Evolutionary conservation across 805 yeast genomes (phyloP).

Genomic region (Lachancea kluyveri): DNA sequence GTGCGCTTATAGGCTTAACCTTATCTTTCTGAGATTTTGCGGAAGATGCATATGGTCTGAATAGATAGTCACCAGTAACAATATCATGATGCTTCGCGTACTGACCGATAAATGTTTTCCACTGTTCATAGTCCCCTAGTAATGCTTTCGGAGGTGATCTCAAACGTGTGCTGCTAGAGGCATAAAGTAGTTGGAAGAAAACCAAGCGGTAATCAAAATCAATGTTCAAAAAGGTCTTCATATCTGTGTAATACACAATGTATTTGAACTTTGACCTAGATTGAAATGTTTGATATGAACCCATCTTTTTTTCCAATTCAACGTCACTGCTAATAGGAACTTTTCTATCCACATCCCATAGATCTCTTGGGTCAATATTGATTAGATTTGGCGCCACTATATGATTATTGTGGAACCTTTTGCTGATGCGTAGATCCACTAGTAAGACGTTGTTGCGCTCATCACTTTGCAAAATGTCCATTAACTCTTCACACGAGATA

Average conservation of each 20-base stretch:
- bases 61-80: constrained; percentile 18
- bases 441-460: constrained; percentile 34
- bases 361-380: constrained; percentile 35
- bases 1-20: constrained; percentile 13
- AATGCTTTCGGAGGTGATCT: constrained; percentile 27
- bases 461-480: constrained; percentile 40
- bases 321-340: constrained; percentile 31
- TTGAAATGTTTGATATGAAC: constrained; percentile 22
- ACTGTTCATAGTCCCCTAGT: constrained; percentile 41
- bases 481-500: constrained; percentile 35
- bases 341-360: constrained; percentile 22
- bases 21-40: constrained; percentile 3
- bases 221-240: constrained; percentile 27
- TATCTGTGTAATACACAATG: constrained; percentile 36
- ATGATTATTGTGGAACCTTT: constrained; percentile 29
- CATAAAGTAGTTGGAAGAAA: constrained; percentile 24
- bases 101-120: constrained; percentile 33
- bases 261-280: constrained; percentile 30
- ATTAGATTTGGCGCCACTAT: constrained; percentile 35
- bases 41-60: constrained; percentile 3
- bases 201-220: constrained; percentile 31
- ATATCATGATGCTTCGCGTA: constrained; percentile 23
- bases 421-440: constrained; percentile 36
- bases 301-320: constrained; percentile 24
- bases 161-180: constrained; percentile 12